Evolutionary conservation across 2,329 filamentous ascomycete species (phyloP).

Genomic region (Thelonectria blattea): DNA sequence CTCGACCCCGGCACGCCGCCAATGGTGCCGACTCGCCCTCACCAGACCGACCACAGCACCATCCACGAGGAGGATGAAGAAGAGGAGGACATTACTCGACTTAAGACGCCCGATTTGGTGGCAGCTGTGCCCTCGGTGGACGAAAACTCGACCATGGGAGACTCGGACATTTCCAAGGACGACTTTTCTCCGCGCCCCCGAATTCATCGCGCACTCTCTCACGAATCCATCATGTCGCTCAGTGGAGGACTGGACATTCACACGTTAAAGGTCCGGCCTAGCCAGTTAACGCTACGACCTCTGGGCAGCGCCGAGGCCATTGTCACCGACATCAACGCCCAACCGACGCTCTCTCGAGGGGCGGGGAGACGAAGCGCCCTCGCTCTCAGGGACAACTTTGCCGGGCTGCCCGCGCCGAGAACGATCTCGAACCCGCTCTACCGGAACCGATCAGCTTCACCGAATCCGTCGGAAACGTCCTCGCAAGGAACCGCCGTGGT

Average conservation of each 20-base stretch:
- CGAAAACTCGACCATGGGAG: slow-evolving; percentile 42
- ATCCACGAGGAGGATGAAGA: slow-evolving; percentile 45
- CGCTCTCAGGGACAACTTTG: slow-evolving; percentile 63
- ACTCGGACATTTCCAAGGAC: slow-evolving; percentile 41
- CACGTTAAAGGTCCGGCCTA: slow-evolving; percentile 75
- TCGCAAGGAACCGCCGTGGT: slow-evolving; percentile 31
- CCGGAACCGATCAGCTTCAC: slow-evolving; percentile 38
- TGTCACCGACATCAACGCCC: slow-evolving; percentile 64
- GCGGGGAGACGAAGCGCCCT: slow-evolving; percentile 57
- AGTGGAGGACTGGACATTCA: slow-evolving; percentile 90
- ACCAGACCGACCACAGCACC: slow-evolving; percentile 37
- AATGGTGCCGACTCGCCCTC: slow-evolving; percentile 21
- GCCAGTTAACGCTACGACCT: slow-evolving; percentile 69
- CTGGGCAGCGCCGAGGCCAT: slow-evolving; percentile 62
- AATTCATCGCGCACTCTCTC: slow-evolving; percentile 73
- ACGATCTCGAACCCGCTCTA: slow-evolving; percentile 42
- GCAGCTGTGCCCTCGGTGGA: slow-evolving; percentile 43
- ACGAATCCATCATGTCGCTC: slow-evolving; percentile 89
- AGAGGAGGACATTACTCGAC: slow-evolving; percentile 28
- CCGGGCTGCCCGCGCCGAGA: slow-evolving; percentile 45
- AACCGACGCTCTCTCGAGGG: slow-evolving; percentile 59
- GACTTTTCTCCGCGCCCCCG: slow-evolving; percentile 49
- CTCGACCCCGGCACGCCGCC: slow-evolving; percentile 44
- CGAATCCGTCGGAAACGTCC: slow-evolving; percentile 33
- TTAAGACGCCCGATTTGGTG: slow-evolving; percentile 33